Base-by-base conservation (phyloP, 139 green algal genomes). In the Mychonastes homosphaera region DNA sequence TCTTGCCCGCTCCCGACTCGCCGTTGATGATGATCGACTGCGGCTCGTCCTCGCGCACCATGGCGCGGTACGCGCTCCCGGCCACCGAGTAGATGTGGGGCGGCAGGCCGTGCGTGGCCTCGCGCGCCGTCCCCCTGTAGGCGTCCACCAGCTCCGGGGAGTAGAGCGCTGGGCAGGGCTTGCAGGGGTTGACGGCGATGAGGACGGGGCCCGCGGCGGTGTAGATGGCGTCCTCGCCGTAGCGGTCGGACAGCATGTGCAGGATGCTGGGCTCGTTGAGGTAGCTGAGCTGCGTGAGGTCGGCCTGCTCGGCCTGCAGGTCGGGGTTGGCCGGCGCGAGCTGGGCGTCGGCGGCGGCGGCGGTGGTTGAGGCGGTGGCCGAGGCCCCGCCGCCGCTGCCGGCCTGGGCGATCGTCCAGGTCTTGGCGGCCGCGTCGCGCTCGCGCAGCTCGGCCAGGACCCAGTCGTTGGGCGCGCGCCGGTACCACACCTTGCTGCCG, bases 241-340 rank as follows among this genome's bases (percentile, higher is more conserved):
- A 89, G 41, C 76, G 63, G 53, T 74, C 46, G 5, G 63, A 30
- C 48, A 96, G 69, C 63, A 80, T 80, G 70, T 87, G 65, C 33
- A 95, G 62, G 28, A 96, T 87, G n/a, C 72, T 78, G 0, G 88
- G 87, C 73, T 94, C 84, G 50, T 94, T 94, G 12, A 96, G 63
- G 64, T 88, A 90, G 9, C 69, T 83, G 10, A 96, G 74, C 52
- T 83, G 71, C 8, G 84, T 90, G 5, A 95, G 71, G 60, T 95
- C 87, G 4, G 70, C 63, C n/a, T 80, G 80, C 16, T 56, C 73
- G 29, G 60, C 62, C 45, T 83, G 67, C 36, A 84, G 36, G 16
- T 64, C 56, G 10, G 79, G 79, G 56, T 87, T 87, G 33, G 74
- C 71, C 5, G 76, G 76, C 28, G 62, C 57, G 27, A 81, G 26